Conservation (phyloP, 768 basidiomycete genomes). For the Hygrocybe coccinea region DNA sequence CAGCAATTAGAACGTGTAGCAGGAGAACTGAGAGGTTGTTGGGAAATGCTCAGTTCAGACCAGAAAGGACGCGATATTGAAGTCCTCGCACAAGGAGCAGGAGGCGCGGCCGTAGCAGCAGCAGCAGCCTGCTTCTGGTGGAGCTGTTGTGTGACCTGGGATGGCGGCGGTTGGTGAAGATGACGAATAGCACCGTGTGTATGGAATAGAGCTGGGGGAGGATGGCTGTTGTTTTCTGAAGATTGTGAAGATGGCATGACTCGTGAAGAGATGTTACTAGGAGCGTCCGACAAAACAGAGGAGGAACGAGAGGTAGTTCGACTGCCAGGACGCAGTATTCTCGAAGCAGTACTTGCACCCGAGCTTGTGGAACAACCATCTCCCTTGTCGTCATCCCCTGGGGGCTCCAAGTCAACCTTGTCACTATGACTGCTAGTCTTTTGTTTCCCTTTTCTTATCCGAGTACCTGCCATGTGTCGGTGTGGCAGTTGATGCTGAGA, state of each 20-base stretch:
- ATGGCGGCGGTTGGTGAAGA: conserved; percentile 16
- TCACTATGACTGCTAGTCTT: conserved; percentile 27
- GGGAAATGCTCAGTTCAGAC: conserved; percentile 15
- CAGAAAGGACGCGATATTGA: neutral
- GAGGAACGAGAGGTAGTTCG: conserved; percentile 41
- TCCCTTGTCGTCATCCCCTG: conserved; percentile 11
- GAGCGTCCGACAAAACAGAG: conserved; percentile 42
- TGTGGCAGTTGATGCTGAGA: neutral
- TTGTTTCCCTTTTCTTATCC: conserved; percentile 30
- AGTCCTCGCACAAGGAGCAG: conserved; percentile 5
- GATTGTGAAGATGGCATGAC: conserved; percentile 29
- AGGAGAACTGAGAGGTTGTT: conserved; percentile 36
- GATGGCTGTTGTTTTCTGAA: conserved; percentile 19
- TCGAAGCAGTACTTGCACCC: conserved; percentile 35
- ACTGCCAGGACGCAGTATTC: conserved; percentile 28
- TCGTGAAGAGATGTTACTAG: conserved; percentile 25
- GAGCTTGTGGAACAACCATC: conserved; percentile 33
- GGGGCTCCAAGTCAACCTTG: no score
- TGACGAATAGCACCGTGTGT: conserved; percentile 27
- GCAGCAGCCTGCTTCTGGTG: conserved; percentile 10
- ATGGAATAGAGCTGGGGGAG: conserved; percentile 38
- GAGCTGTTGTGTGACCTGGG: conserved; percentile 16
- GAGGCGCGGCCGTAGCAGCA: conserved; percentile 5
- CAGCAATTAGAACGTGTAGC: conserved; percentile 67
- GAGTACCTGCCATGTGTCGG: neutral